These are phyloP conservation scores for Brassica napus DNA, from an alignment of 345 rosid genomes.

Conservation along the genomic window DNA sequence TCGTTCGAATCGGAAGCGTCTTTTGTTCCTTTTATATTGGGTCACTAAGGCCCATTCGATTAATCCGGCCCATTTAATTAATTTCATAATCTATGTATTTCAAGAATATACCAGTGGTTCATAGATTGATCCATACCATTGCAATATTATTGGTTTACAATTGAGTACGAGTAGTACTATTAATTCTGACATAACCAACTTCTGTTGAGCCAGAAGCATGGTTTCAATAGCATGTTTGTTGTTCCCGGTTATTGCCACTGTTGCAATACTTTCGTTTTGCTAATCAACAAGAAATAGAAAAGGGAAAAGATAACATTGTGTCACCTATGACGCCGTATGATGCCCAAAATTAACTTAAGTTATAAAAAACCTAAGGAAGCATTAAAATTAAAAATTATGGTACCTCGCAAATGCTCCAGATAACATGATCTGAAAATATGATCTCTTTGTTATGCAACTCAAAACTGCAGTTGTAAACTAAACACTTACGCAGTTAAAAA, in stretches of 20 bases:
- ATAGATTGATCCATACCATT: background rate
- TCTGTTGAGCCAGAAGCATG: too few relatives aligned
- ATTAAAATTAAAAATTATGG: too few relatives aligned
- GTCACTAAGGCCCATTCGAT: background rate
- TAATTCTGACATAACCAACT: too few relatives aligned
- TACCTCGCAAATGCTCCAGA: too few relatives aligned
- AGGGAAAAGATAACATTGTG: too few relatives aligned
- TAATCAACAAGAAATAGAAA: too few relatives aligned
- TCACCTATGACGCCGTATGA: too few relatives aligned
- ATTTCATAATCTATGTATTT: background rate
- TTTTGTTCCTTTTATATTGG: background rate
- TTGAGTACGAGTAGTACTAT: background rate
- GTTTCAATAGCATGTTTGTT: too few relatives aligned
- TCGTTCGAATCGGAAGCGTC: background rate
- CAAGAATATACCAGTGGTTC: background rate
- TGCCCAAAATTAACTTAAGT: too few relatives aligned
- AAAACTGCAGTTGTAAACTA: background rate
- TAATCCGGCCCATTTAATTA: background rate
- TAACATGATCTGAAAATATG: background rate
- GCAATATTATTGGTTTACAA: background rate
- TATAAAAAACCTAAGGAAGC: too few relatives aligned
- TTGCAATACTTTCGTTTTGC: too few relatives aligned
- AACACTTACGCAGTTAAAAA: background rate
- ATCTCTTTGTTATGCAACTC: background rate
- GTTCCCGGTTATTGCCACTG: too few relatives aligned